phyloP scores from a whole-genome alignment of 345 rosid species.

The Ricinus communis region DNA sequence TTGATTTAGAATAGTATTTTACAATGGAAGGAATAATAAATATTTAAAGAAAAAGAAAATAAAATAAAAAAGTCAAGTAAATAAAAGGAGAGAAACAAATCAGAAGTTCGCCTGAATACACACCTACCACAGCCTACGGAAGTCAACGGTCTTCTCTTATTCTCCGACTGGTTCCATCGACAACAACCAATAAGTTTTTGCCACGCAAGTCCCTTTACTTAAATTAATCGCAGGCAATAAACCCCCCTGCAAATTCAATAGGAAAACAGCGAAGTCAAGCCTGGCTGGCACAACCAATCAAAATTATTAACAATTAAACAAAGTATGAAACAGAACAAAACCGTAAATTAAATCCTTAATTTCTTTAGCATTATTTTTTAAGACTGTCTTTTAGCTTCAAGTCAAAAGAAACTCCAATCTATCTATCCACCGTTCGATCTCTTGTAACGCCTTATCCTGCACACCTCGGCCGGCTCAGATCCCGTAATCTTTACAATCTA shows the following conservation, averaged over 20 bases:
- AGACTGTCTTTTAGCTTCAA: not conserved
- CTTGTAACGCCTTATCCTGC: constrained; percentile 37
- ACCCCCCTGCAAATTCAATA: not conserved
- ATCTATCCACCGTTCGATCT: not conserved
- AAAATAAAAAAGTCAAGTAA: too few species aligned
- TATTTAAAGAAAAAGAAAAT: too few species aligned
- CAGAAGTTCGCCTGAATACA: not conserved
- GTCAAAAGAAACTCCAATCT: constrained; percentile 9
- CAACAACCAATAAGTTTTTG: too few species aligned
- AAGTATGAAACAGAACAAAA: too few species aligned
- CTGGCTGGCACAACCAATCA: constrained; percentile 25
- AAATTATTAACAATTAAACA: not conserved
- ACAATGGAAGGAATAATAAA: too few species aligned
- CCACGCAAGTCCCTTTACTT: too few species aligned
- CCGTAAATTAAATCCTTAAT: not conserved
- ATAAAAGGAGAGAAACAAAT: not conserved
- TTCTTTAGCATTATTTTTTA: too few species aligned
- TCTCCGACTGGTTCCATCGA: too few species aligned
- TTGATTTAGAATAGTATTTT: too few species aligned
- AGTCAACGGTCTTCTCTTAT: too few species aligned
- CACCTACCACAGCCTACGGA: too few species aligned
- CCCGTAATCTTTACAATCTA: not conserved
- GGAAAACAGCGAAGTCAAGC: constrained; percentile 25
- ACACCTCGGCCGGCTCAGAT: constrained; percentile 29
- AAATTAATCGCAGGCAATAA: not conserved